A percentile compares a stretch with the other conserved stretches of the same genome.
phyloP scores from a whole-genome alignment of 768 basidiomycete species.

The Chalciporus pseudorubinellus region DNA sequence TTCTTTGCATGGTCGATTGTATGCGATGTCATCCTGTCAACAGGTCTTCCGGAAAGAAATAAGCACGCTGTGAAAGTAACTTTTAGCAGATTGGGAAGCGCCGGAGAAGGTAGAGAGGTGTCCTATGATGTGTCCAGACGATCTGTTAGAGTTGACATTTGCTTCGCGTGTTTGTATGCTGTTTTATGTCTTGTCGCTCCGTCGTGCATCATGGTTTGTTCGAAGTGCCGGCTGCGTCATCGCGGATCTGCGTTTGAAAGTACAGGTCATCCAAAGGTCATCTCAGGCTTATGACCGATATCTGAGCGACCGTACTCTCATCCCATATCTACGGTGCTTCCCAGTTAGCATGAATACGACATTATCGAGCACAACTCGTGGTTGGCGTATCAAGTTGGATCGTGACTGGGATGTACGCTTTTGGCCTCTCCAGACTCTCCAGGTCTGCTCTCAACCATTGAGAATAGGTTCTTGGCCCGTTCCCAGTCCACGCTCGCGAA shows the following conservation, averaged over 20 bases:
- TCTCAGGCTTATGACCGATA: too few relatives aligned
- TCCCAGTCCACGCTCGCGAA: conserved; percentile 80
- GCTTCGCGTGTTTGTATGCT: conserved; percentile 2
- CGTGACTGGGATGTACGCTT: conserved; percentile 30
- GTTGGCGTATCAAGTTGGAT: conserved; percentile 27
- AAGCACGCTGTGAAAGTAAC: conserved; percentile 16
- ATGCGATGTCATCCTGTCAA: conserved; percentile 4
- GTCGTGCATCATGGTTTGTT: too few relatives aligned
- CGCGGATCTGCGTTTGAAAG: background rate
- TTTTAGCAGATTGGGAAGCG: background rate
- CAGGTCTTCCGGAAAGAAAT: conserved; percentile 77
- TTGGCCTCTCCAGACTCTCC: background rate
- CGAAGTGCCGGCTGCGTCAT: too few relatives aligned
- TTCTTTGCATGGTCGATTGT: conserved; percentile 1
- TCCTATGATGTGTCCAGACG: background rate
- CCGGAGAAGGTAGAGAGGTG: background rate
- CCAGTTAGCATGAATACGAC: conserved; percentile 5
- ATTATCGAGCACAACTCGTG: background rate
- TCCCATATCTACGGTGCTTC: background rate
- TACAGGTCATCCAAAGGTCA: too few relatives aligned
- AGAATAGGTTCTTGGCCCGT: conserved; percentile 71
- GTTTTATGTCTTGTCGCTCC: background rate
- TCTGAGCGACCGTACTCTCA: background rate
- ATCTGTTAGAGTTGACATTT: background rate
- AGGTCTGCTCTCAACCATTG: background rate